Base-by-base conservation (phyloP, 202 grass and related monocot genomes). In the Setaria viridis region DNA sequence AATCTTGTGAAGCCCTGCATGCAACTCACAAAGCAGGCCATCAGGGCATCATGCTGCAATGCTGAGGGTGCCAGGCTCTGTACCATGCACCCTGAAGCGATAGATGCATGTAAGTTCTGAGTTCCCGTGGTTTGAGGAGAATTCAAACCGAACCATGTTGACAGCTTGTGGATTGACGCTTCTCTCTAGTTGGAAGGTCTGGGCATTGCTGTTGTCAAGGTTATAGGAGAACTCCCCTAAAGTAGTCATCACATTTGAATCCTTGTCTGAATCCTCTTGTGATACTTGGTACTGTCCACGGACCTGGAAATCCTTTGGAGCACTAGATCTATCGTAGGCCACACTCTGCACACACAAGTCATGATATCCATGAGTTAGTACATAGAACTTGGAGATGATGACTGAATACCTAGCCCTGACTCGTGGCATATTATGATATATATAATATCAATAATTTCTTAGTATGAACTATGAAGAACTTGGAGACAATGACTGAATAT, bases 61-160 rank as follows among this genome's bases (percentile, higher is more conserved):
- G 7, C 33, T 82, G 5, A 78, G 62, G 68, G 81, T 85, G 33
- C 58, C 80, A 7, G 89, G 91, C 63, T 95, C 91, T 4, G 42
- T 81, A 64, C 95, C 95, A 59, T 98, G 95, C 71, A 98, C 93
- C 88, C 95, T 89, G 71, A 98, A 89, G 70, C 93, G 95, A 69
- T 98, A 98, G n/a, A 98, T 93, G 83, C 95, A 98, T 21, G 95
- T 98, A 43, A 92, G 80, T n/a, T 80, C 71, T 2, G 72, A 73
- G 2, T 87, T 93, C 15, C 93, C 95, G 7, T 98, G 93, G 79
- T 98, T 98, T 25, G 91, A 93, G 17, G 64, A 83, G 83, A 95
- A 89, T 49, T 88, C 78, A 13, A 98, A 77, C 62, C 84, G 89
- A 53, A 98, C 78, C 58, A 30, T 95, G 89, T 95, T 95, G 72